Evolutionary conservation across 2,329 filamentous ascomycete genomes (phyloP).

Genomic region (Aspergillus aculeatinus): DNA sequence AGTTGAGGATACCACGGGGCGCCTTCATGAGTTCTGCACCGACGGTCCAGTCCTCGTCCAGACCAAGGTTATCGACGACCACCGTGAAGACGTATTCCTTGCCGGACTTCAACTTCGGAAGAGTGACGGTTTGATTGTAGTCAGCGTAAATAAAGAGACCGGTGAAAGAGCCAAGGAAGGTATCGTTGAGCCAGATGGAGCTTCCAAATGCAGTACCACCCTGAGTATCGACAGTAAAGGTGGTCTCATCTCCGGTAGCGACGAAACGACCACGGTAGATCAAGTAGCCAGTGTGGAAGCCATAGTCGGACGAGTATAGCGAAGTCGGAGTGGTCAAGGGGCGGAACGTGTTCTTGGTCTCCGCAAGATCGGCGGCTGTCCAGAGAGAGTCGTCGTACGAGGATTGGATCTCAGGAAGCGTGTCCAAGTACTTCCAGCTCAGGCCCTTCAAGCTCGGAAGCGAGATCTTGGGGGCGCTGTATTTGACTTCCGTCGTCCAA

Average conservation of each 20-base stretch:
- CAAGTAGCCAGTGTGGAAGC: constrained; percentile 67
- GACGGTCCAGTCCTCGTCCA: constrained; percentile 65
- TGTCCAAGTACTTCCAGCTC: constrained; percentile 69
- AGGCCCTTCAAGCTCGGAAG: constrained; percentile 60
- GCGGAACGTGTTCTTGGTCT: constrained; percentile 60
- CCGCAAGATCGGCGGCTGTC: constrained; percentile 58
- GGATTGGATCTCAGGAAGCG: constrained; percentile 65
- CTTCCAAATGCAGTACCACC: constrained; percentile 68
- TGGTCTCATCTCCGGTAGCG: constrained; percentile 59
- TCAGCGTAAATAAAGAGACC: constrained; percentile 54
- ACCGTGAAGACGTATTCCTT: constrained; percentile 64
- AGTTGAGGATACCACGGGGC: constrained; percentile 56
- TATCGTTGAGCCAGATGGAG: constrained; percentile 64
- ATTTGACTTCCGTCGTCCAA: constrained; percentile 55
- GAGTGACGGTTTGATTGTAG: constrained; percentile 56
- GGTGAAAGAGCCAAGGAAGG: constrained; percentile 63
- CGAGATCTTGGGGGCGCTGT: constrained; percentile 49
- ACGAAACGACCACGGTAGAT: constrained; percentile 70
- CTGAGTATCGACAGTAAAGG: constrained; percentile 59
- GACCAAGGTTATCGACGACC: constrained; percentile 70
- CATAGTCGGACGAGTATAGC: constrained; percentile 70
- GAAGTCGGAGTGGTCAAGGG: constrained; percentile 63
- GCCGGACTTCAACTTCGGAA: constrained; percentile 55
- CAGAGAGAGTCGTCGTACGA: constrained; percentile 69
- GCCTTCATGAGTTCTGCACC: constrained; percentile 59